Conservation (phyloP, 148 eudicot genomes). For the Rhododendron ovatum region DNA sequence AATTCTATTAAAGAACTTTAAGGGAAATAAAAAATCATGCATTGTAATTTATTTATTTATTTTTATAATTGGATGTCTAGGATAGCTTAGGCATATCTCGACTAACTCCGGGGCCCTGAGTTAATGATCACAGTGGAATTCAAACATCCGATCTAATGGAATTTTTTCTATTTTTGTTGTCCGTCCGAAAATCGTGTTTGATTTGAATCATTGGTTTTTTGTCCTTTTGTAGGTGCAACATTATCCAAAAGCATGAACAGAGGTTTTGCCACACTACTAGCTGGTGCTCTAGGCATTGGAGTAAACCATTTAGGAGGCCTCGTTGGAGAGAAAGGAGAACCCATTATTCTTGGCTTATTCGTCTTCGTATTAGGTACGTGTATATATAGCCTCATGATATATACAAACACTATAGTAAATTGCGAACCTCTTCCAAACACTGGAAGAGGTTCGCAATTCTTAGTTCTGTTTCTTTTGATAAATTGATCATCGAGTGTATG, state of each 20-base stretch:
- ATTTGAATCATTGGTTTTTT: neutral
- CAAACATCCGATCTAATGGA: neutral
- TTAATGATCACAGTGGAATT: neutral
- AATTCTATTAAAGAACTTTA: too few species aligned
- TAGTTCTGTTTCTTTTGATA: too few species aligned
- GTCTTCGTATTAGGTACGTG: conserved; percentile 59
- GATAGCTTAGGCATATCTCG: too few species aligned
- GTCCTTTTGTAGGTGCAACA: conserved; percentile 57
- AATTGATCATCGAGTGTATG: too few species aligned
- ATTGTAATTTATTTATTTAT: neutral
- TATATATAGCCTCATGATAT: neutral
- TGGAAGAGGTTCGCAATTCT: neutral
- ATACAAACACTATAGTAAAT: too few species aligned
- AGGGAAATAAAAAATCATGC: neutral
- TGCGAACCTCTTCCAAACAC: neutral
- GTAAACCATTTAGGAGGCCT: conserved; percentile 53
- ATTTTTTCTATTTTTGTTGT: too few species aligned
- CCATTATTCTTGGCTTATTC: conserved; percentile 46
- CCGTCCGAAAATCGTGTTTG: neutral
- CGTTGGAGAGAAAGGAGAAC: conserved; percentile 50
- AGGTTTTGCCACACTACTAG: conserved; percentile 54
- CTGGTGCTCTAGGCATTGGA: conserved; percentile 64
- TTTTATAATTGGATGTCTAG: neutral
- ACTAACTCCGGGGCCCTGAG: neutral
- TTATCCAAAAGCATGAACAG: conserved; percentile 64